Evolutionary conservation across 2,329 filamentous ascomycete genomes (phyloP), one percentile per base, ranked within the genome.

Genomic region (Lecanicillium sp.): DNA sequence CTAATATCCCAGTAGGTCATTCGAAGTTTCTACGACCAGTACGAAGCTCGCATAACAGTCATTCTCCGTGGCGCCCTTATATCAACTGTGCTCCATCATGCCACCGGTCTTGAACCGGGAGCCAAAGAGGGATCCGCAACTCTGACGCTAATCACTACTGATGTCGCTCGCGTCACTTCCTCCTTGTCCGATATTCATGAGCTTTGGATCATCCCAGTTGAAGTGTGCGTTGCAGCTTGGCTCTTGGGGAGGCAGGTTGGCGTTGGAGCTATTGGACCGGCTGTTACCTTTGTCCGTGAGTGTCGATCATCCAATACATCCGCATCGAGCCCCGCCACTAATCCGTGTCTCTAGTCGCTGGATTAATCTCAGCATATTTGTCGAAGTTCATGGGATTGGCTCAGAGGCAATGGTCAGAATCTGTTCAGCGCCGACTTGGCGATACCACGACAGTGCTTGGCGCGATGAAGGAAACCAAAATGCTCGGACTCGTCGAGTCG

Each of bases 401-500:
- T 1, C 38, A 43, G 8, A 44, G 42, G 4, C 29, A 33, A 17
- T 55, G 53, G 51, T 46, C 51, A 13, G 56, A 50, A 2, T 52
- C 55, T 1, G 55, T 59, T 2, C 47, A 60, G 13, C 48, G 45
- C 13, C 49, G 57, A 2, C 43, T 60, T 3, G 39, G 44, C 0
- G 49, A 49, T 0, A 60, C 57, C 0, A 51, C 56, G 0, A 43
- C 48, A 4, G 51, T 60, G 34, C 37, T 60, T 3, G 44, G 50
- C 1, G 46, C 44, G 2, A 58, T 60, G 36, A 60, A 57, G 20
- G 55, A 52, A 3, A 46, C 52, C 14, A 60, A 58, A n/a, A 60
- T 60, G 56, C 45, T 55, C 1, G 56, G 56, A 0, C 34, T 56
- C 1, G 43, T 47, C 0, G 41, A 45, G 0, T 43, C 46, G 0